Percentiles rank a stretch among this genome's conserved stretches.
Conservation (phyloP, 2,329 filamentous ascomycete species). For the Neonectria sp. region DNA sequence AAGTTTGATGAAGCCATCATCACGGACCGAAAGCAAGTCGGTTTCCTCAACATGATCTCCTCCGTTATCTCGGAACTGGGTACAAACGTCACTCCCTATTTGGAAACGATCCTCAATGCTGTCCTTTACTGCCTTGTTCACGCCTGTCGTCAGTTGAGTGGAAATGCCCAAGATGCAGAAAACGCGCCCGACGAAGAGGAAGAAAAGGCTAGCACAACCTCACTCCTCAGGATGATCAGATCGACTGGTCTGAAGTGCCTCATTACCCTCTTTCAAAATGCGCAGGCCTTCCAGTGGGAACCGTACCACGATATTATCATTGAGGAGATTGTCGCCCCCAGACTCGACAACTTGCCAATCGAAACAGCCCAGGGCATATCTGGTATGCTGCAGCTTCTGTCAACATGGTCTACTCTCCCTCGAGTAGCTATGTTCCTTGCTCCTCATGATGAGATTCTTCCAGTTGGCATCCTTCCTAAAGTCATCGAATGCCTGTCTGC, state of each 20-base stretch:
- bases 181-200: slow-evolving; percentile 59
- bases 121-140: slow-evolving; percentile 86
- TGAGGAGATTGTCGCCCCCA: slow-evolving; percentile 81
- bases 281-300: slow-evolving; percentile 79
- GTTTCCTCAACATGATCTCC: slow-evolving; percentile 92
- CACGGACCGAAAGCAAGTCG: slow-evolving; percentile 84
- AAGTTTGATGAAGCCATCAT: slow-evolving; percentile 73
- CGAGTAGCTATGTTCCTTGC: slow-evolving; percentile 78
- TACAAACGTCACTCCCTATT: slow-evolving; percentile 77
- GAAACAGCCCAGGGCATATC: slow-evolving; percentile 95
- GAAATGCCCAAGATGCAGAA: slow-evolving; percentile 52
- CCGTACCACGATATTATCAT: slow-evolving; percentile 80
- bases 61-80: slow-evolving; percentile 90
- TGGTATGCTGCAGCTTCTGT: slow-evolving; percentile 83
- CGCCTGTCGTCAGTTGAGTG: slow-evolving; percentile 73
- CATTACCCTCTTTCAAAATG: slow-evolving; percentile 82
- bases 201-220: slow-evolving; percentile 63
- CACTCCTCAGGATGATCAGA: slow-evolving; percentile 76
- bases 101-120: slow-evolving; percentile 79
- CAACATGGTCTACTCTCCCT: slow-evolving; percentile 81
- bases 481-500: slow-evolving; percentile 81
- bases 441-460: slow-evolving; percentile 57
- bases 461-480: slow-evolving; percentile 76
- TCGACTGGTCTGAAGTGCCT: slow-evolving; percentile 87
- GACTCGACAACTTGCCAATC: slow-evolving; percentile 82